Base-by-base conservation (phyloP, 768 basidiomycete species). In the Leccinellum luteum region DNA sequence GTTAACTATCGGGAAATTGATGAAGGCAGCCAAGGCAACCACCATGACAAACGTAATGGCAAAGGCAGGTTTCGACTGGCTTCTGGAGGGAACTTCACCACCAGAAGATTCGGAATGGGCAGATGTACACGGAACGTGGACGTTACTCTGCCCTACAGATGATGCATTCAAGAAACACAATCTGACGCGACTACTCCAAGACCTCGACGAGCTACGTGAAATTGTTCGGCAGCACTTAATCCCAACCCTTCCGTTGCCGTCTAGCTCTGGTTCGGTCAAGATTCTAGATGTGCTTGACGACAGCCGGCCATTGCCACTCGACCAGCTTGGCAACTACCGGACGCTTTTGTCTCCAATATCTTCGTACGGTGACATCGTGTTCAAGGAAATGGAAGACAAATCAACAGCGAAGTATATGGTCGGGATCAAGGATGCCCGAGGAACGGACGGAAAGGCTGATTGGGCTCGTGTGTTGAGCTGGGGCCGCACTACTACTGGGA, bases 141-240 rank as follows among this genome's bases (percentile, higher is more conserved):
- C 94, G 2, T 72, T 99, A 4, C 79, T 99, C 21, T 94, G 91
- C 63, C 97, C 97, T 3, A 84, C 85, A 6, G 97, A 99, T 66
- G 87, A 89, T 57, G 94, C 96, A 0, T 97, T 98, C 81, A 88
- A 93, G 69, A 76, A 82, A 21, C 74, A 89, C 71, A 95, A 98
- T 74, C 73, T 98, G 56, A 94, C 94, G 0, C 71, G 74, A 57
- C 71, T 94, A 23, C 86, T 85, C 60, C 80, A 79, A 27, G 80
- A 92, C 66, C 57, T 73, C 12, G 78, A 82, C 3, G 66, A 65
- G 7, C 75, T 92, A 49, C 79, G 78, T 52, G 75, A 70, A 9
- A 81, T 93, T 25, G 89, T 92, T 58, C 73, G 80, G 47, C 92
- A 94, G 67, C 92, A 92, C 72, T 79, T 93, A 51, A 83, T 92